Evolutionary conservation across 495 filamentous ascomycete genomes (phyloP).

Genomic region (Lasiosphaeriaceae sp.): DNA sequence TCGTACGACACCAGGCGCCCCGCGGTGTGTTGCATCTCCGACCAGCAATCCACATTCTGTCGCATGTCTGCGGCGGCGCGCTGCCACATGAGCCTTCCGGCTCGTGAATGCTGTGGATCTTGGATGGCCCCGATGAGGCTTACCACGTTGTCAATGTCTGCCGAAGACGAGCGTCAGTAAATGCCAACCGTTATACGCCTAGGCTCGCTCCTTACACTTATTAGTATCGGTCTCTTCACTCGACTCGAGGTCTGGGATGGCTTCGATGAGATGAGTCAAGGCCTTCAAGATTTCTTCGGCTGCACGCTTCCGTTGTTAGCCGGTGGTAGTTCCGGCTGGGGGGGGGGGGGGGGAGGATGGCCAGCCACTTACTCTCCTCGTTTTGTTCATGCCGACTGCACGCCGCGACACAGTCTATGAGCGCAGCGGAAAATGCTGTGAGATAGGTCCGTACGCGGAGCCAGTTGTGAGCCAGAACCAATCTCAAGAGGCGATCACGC

Average conservation of each 20-base stretch:
- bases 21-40: slow-evolving; percentile 6
- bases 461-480: neutral
- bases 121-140: neutral
- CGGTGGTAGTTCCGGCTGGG: neutral
- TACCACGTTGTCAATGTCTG: neutral
- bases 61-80: neutral
- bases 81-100: neutral
- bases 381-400: neutral
- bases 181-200: neutral
- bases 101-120: neutral
- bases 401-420: neutral
- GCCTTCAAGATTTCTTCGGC: neutral
- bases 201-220: neutral
- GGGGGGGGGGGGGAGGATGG: neutral
- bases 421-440: neutral
- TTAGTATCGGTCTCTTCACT: neutral
- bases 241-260: neutral
- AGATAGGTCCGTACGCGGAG: slow-evolving; percentile 11
- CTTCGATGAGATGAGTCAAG: neutral
- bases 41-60: slow-evolving; percentile 9
- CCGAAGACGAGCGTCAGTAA: neutral
- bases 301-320: neutral
- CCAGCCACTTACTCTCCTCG: neutral
- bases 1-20: slow-evolving; percentile 8
- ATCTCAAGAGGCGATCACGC: neutral